A percentile compares a stretch with the other conserved stretches of the same genome.
These are phyloP conservation scores for Oryza australiensis DNA, from an alignment of 176 grass and related monocot species.

Conservation along the genomic window DNA sequence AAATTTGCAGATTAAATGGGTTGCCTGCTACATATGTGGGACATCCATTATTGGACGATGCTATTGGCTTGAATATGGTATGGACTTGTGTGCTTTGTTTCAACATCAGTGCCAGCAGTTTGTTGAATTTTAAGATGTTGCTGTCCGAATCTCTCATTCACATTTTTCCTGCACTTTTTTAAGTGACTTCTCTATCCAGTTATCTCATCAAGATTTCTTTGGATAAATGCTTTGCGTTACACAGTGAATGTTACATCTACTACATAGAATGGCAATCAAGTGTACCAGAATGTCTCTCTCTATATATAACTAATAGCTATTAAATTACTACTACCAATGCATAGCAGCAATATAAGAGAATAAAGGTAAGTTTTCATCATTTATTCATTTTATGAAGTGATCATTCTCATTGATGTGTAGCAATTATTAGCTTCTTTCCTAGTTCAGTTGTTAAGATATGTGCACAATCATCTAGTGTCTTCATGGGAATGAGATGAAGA, in stretches of 20 bases:
- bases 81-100: slow-evolving; percentile 19
- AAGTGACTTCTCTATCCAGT: background rate
- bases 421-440: background rate
- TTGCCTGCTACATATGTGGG: slow-evolving; percentile 91
- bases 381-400: background rate
- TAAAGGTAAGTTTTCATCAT: background rate
- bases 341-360: background rate
- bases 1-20: slow-evolving; percentile 77
- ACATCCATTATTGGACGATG: slow-evolving; percentile 84
- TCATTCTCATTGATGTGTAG: background rate
- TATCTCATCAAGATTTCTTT: slow-evolving; percentile 12
- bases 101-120: slow-evolving; percentile 13
- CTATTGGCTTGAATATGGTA: slow-evolving; percentile 64
- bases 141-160: background rate
- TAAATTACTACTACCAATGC: background rate
- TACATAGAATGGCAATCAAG: slow-evolving; percentile 17
- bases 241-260: background rate
- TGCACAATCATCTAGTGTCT: slow-evolving; percentile 1
- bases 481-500: background rate
- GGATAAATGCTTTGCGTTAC: slow-evolving; percentile 12
- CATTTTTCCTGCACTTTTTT: background rate
- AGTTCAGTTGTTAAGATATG: background rate
- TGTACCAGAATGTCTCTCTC: background rate
- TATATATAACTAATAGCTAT: background rate
- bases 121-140: slow-evolving; percentile 8